Percentiles rank a stretch among this genome's conserved stretches.
These are phyloP conservation scores for Gracilariopsis chorda DNA, from an alignment of 23 red algal genomes.

Conservation along the genomic window DNA sequence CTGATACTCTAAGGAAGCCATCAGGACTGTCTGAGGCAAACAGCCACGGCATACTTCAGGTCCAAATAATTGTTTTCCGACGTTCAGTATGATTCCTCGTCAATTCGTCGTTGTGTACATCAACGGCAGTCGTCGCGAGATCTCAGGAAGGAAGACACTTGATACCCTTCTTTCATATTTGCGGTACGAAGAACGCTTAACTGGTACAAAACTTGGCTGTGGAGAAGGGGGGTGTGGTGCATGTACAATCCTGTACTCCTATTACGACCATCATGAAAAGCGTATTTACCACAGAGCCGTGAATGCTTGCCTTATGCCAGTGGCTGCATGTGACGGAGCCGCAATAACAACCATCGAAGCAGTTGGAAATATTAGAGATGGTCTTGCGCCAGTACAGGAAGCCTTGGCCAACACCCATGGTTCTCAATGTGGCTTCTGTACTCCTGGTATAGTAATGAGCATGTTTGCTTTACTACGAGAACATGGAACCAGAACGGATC, in stretches of 20 bases:
- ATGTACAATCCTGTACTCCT: conserved; percentile 71
- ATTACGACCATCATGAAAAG: background rate
- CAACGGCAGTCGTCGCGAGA: conserved; percentile 40
- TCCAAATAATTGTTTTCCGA: too few relatives aligned
- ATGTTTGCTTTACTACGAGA: conserved; percentile 65
- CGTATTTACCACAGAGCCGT: conserved; percentile 39
- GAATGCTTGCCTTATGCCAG: conserved; percentile 76
- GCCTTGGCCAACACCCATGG: conserved; percentile 47
- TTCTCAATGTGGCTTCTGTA: conserved; percentile 90
- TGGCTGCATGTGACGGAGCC: conserved; percentile 62
- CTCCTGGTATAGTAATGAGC: conserved; percentile 81
- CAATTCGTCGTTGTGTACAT: conserved; percentile 44
- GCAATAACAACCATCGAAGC: conserved; percentile 83
- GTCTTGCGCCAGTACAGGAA: conserved; percentile 61
- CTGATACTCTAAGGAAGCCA: too few relatives aligned
- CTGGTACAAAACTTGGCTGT: conserved; percentile 89
- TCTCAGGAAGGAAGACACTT: background rate
- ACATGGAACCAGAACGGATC: background rate
- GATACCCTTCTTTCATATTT: conserved; percentile 62
- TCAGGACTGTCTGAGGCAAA: too few relatives aligned
- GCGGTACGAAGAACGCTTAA: conserved; percentile 34
- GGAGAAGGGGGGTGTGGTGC: conserved; percentile 93
- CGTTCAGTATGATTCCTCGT: background rate
- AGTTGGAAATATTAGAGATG: conserved; percentile 50
- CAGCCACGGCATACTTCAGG: too few relatives aligned